Conservation (phyloP, 108 stramenopile genomes). For the Fragilaria radians region DNA sequence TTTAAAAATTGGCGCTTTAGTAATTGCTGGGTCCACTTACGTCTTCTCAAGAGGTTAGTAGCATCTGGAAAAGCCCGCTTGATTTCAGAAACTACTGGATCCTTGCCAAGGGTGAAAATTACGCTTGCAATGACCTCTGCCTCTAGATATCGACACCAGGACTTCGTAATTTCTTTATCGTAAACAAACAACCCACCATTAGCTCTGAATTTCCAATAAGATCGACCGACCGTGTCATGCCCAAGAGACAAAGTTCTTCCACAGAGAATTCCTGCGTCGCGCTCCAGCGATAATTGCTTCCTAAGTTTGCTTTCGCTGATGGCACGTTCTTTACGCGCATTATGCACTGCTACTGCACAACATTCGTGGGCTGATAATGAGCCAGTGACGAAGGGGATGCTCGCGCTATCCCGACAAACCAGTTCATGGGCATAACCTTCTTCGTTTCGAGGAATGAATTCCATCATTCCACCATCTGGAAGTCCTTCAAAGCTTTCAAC, state of each 20-base stretch:
- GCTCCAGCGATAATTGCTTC: slow-evolving; percentile 31
- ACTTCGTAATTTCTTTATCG: slow-evolving; percentile 9
- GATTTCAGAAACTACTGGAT: slow-evolving; percentile 43
- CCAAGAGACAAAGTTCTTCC: slow-evolving; percentile 77
- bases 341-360: slow-evolving; percentile 76
- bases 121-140: slow-evolving; percentile 74
- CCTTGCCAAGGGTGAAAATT: slow-evolving; percentile 63
- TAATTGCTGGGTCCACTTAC: slow-evolving; percentile 53
- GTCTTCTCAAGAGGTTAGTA: slow-evolving; percentile 28
- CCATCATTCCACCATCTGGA: slow-evolving; percentile 54
- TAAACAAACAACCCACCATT: slow-evolving; percentile 64
- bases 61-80: slow-evolving; percentile 54
- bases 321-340: slow-evolving; percentile 52
- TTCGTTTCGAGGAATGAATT: slow-evolving; percentile 63
- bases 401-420: slow-evolving; percentile 38
- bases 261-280: slow-evolving; percentile 51
- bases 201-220: slow-evolving; percentile 69
- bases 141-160: slow-evolving; percentile 51
- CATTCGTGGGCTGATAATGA: slow-evolving; percentile 79
- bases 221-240: slow-evolving; percentile 45
- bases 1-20: slow-evolving; percentile 31
- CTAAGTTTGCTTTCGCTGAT: slow-evolving; percentile 38
- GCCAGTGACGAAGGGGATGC: slow-evolving; percentile 66
- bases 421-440: slow-evolving; percentile 67
- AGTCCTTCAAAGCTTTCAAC: slow-evolving; percentile 29